These are phyloP conservation scores for Leishmania tarentolae DNA, from an alignment of 208 protist species.

Conservation along the genomic window DNA sequence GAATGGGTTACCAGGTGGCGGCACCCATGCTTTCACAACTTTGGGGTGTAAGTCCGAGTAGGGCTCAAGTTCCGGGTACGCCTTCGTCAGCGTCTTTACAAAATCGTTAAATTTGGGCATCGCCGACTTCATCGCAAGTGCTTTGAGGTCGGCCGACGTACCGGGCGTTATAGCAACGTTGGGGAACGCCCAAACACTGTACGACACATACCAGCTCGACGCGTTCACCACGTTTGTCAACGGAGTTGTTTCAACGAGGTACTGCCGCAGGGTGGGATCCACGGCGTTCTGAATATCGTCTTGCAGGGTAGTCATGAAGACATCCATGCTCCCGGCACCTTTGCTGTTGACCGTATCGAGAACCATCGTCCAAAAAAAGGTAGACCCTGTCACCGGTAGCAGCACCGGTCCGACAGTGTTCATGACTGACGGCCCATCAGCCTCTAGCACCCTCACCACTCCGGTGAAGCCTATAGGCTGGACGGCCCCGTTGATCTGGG, in stretches of 20 bases:
- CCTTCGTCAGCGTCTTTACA: neutral
- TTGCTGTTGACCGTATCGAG: neutral
- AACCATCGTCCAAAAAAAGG: slow-evolving; percentile 19
- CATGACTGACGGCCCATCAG: slow-evolving; percentile 6
- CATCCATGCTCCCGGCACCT: no score
- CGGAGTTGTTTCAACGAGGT: slow-evolving; percentile 3
- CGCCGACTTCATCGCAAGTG: neutral
- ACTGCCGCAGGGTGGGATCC: neutral
- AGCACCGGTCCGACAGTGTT: neutral
- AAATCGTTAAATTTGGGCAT: slow-evolving; percentile 8
- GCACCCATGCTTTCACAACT: neutral
- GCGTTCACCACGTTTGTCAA: slow-evolving; percentile 10
- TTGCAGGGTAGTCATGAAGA: slow-evolving; percentile 5
- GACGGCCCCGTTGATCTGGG: slow-evolving; percentile 3
- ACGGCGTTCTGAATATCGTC: slow-evolving; percentile 15
- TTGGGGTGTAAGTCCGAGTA: slow-evolving; percentile 8
- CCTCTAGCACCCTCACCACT: slow-evolving; percentile 4
- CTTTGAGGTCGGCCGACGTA: neutral
- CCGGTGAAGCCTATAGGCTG: neutral
- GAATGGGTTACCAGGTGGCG: slow-evolving; percentile 12
- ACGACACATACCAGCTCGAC: slow-evolving; percentile 18
- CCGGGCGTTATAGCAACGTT: neutral
- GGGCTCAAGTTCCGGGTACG: neutral
- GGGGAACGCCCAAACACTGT: slow-evolving; percentile 22
- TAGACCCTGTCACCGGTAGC: slow-evolving; percentile 16